Conservation (phyloP, 305 asterid genomes). For the Ilex paraguariensis region DNA sequence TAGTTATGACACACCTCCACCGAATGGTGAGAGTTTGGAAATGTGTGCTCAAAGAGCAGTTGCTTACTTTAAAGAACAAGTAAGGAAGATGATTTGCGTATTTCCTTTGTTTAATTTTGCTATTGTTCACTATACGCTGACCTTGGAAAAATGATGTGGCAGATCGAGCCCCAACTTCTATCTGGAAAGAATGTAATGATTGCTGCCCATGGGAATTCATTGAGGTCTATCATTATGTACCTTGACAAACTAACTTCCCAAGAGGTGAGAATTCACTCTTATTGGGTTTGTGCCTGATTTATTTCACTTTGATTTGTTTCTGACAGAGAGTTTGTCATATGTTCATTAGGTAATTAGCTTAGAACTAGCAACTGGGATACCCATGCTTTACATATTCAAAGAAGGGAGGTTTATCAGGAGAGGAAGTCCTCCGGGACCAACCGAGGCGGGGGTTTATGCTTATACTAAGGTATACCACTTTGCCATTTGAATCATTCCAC, state of each 20-base stretch:
- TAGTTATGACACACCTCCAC: conserved; percentile 93
- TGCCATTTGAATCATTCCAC: not conserved
- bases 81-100: conserved; percentile 24
- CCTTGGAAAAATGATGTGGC: conserved; percentile 23
- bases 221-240: conserved; percentile 96
- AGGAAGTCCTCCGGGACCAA: conserved; percentile 92
- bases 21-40: conserved; percentile 95
- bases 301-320: conserved; percentile 2
- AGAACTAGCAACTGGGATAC: conserved; percentile 91
- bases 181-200: conserved; percentile 83
- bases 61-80: conserved; percentile 77
- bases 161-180: conserved; percentile 81
- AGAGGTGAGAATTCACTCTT: conserved; percentile 44
- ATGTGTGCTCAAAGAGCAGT: conserved; percentile 99
- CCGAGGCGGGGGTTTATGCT: conserved; percentile 89
- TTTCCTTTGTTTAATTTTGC: not conserved
- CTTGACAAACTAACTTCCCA: conserved; percentile 89
- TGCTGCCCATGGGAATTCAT: conserved; percentile 96
- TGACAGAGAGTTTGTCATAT: conserved; percentile 1
- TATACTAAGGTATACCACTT: conserved; percentile 67
- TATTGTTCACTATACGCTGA: conserved; percentile 8
- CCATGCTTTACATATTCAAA: conserved; percentile 90
- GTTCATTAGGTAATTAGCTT: conserved; percentile 74
- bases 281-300: not conserved
- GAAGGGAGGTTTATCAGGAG: conserved; percentile 81